phyloP scores from a whole-genome alignment of 2,329 filamentous ascomycete genomes.

The Colletotrichum melonis region DNA sequence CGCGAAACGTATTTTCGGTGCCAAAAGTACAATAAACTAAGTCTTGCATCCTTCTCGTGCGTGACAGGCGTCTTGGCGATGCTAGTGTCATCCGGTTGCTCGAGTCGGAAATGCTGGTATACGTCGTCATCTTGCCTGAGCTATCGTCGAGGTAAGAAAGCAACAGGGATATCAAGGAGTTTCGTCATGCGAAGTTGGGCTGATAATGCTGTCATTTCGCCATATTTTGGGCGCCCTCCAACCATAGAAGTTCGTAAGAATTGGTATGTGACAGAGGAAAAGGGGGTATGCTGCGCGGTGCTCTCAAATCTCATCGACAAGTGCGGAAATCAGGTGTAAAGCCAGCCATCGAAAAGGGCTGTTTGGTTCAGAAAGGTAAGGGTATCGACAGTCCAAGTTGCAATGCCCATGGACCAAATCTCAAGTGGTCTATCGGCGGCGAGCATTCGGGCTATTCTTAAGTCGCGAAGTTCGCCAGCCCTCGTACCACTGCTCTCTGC shows the following conservation, averaged over 20 bases:
- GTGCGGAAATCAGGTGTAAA: conserved; percentile 27
- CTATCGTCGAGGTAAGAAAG: not conserved
- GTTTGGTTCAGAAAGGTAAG: conserved; percentile 32
- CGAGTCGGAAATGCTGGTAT: not conserved
- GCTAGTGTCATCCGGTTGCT: not conserved
- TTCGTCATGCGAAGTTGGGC: conserved; percentile 21
- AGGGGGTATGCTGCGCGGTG: conserved; percentile 49
- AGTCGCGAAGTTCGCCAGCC: conserved; percentile 85
- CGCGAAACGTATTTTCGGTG: conserved; percentile 36
- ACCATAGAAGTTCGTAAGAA: conserved; percentile 36
- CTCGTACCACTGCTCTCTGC: conserved; percentile 94
- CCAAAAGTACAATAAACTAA: conserved; percentile 27
- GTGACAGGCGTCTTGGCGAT: not conserved
- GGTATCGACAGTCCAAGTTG: conserved; percentile 19
- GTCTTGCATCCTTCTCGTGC: conserved; percentile 10
- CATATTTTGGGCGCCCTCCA: conserved; percentile 24
- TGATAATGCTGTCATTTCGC: conserved; percentile 21
- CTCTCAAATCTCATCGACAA: conserved; percentile 40
- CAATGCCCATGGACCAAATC: not conserved
- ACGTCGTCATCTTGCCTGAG: not conserved
- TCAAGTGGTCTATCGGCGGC: conserved; percentile 44
- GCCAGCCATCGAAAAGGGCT: not conserved
- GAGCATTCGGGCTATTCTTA: conserved; percentile 60
- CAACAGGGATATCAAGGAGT: conserved; percentile 29
- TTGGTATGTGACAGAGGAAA: conserved; percentile 35